These are phyloP conservation scores for Coniophora puteana DNA, from an alignment of 1,284 basidiomycete genomes.

Conservation along the genomic window DNA sequence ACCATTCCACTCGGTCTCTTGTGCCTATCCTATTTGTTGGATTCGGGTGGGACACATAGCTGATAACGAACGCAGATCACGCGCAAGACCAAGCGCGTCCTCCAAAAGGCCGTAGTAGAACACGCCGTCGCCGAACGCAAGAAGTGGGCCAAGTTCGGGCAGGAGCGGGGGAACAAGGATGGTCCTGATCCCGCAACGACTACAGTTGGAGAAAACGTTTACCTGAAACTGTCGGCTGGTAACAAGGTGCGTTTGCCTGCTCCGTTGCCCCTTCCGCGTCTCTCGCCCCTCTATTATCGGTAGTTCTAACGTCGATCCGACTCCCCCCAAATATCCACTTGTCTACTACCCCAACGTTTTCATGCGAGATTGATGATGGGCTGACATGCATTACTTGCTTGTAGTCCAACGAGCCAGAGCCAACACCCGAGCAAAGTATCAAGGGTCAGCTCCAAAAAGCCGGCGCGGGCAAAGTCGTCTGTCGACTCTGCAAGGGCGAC, in stretches of 20 bases:
- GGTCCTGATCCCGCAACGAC: conserved; percentile 96
- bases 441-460: conserved; percentile 68
- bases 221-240: conserved; percentile 82
- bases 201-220: conserved; percentile 90
- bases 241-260: conserved; percentile 68
- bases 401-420: conserved; percentile 63
- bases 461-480: conserved; percentile 87
- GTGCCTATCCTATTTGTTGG: too few relatives aligned
- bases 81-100: conserved; percentile 80
- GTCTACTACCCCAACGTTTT: neutral
- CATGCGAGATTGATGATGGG: neutral
- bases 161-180: conserved; percentile 83
- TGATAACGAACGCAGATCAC: conserved; percentile 84
- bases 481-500: conserved; percentile 94
- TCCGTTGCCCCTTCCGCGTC: too few relatives aligned
- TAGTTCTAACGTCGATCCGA: conserved; percentile 29
- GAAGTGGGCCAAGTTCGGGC: conserved; percentile 93
- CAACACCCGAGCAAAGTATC: conserved; percentile 65
- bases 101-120: conserved; percentile 92
- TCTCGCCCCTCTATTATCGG: neutral
- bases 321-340: neutral
- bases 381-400: too few relatives aligned
- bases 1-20: too few relatives aligned
- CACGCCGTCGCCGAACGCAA: conserved; percentile 93
- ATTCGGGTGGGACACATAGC: too few relatives aligned